Evolutionary conservation across 169 alveolate genomes (phyloP).

Genomic region (Plasmodium ovale): DNA sequence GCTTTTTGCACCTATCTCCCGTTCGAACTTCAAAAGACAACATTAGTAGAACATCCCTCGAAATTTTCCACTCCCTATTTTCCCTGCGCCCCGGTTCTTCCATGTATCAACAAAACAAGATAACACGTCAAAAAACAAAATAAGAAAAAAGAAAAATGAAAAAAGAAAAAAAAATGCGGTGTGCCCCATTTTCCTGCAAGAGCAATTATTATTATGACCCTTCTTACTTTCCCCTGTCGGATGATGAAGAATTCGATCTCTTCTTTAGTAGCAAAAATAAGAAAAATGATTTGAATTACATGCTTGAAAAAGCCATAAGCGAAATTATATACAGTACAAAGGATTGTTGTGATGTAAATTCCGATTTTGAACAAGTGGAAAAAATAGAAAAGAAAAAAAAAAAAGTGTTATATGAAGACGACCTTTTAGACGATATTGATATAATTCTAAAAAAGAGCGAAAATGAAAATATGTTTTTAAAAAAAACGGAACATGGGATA

Average conservation of each 20-base stretch:
- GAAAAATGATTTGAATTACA: constrained; percentile 18
- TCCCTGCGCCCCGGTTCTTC: too few relatives aligned
- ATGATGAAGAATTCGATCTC: constrained; percentile 46
- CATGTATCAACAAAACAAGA: too few relatives aligned
- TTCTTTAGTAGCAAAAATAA: constrained; percentile 10
- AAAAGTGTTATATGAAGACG: constrained; percentile 4
- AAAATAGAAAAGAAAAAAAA: constrained; percentile 9
- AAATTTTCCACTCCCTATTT: too few relatives aligned
- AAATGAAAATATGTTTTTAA: constrained; percentile 53
- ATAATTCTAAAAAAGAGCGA: constrained; percentile 52
- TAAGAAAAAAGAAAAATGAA: too few relatives aligned
- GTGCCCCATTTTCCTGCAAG: constrained; percentile 46
- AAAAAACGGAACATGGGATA: constrained; percentile 7
- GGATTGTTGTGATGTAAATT: constrained; percentile 21
- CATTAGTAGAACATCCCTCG: too few relatives aligned
- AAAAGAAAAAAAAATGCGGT: too few relatives aligned
- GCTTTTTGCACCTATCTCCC: too few relatives aligned
- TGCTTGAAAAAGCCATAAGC: constrained; percentile 45
- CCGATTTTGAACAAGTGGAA: constrained; percentile 68
- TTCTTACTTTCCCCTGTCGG: constrained; percentile 13
- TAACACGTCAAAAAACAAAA: too few relatives aligned
- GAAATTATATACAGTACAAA: constrained; percentile 44
- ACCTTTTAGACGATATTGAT: constrained; percentile 59
- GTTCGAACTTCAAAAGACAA: too few relatives aligned
- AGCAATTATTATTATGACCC: constrained; percentile 34